Conservation (phyloP, 108 stramenopile species). For the Conticribra guillardii region DNA sequence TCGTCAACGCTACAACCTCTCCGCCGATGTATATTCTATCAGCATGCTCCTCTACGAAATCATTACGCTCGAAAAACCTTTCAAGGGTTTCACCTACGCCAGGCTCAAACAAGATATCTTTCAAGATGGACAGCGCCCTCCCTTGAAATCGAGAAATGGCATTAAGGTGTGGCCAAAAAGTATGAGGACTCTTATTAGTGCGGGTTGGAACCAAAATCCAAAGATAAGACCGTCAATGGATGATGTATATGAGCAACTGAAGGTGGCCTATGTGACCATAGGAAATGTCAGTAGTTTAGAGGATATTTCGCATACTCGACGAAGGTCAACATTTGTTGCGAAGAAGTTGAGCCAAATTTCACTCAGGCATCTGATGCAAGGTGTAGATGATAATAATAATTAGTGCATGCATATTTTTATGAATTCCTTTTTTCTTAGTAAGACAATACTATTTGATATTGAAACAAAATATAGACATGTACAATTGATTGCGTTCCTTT, state of each 20-base stretch:
- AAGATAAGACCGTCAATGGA: constrained; percentile 32
- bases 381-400: too few species aligned
- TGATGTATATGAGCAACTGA: constrained; percentile 30
- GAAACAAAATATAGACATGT: too few species aligned
- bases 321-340: constrained; percentile 34
- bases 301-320: constrained; percentile 24
- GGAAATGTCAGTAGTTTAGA: constrained; percentile 23
- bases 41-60: constrained; percentile 79
- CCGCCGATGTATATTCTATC: constrained; percentile 81
- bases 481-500: too few species aligned
- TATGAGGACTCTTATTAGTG: constrained; percentile 14
- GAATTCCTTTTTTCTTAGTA: too few species aligned
- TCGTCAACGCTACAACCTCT: constrained; percentile 33
- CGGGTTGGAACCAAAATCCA: constrained; percentile 42
- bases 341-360: constrained; percentile 2
- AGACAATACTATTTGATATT: too few species aligned
- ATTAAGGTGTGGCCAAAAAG: constrained; percentile 25
- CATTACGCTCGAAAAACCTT: constrained; percentile 46
- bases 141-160: too few species aligned
- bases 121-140: constrained; percentile 26
- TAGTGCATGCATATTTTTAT: too few species aligned
- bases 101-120: constrained; percentile 34
- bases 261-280: constrained; percentile 8
- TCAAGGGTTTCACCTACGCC: constrained; percentile 33
- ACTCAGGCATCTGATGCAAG: constrained; percentile 20